These are phyloP conservation scores for Corinectria fuckeliana DNA, from an alignment of 2,329 filamentous ascomycete species.

Conservation along the genomic window DNA sequence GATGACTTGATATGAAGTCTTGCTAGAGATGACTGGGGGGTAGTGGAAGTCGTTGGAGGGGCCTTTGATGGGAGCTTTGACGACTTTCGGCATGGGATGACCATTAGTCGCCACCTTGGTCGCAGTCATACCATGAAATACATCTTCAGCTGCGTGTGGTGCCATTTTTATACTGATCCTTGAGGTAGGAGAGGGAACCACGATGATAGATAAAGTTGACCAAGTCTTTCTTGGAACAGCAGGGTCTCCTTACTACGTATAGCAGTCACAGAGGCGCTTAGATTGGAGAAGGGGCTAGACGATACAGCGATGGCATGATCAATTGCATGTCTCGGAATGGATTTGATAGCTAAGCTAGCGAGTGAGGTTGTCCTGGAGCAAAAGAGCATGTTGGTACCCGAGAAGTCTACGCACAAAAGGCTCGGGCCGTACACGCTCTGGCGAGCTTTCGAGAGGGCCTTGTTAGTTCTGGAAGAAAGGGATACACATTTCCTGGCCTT, in stretches of 20 bases:
- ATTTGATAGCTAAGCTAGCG: background rate
- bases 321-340: slow-evolving; percentile 8
- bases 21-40: slow-evolving; percentile 29
- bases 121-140: background rate
- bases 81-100: slow-evolving; percentile 1
- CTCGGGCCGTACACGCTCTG: background rate
- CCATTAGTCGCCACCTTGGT: slow-evolving; percentile 17
- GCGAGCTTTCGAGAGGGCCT: background rate
- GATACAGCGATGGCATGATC: slow-evolving; percentile 12
- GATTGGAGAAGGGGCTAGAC: background rate
- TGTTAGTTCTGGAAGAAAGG: background rate
- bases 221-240: background rate
- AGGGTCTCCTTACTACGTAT: slow-evolving; percentile 7
- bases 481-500: slow-evolving; percentile 20
- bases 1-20: slow-evolving; percentile 38
- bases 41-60: slow-evolving; percentile 34
- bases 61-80: slow-evolving; percentile 12
- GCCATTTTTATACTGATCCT: slow-evolving; percentile 10
- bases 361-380: slow-evolving; percentile 5
- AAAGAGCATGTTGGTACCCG: slow-evolving; percentile 31
- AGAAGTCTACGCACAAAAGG: background rate
- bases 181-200: background rate
- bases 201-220: background rate
- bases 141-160: slow-evolving; percentile 19
- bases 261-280: background rate